These are phyloP conservation scores for Colletotrichum lini DNA, from an alignment of 2,329 filamentous ascomycete genomes.

Conservation along the genomic window DNA sequence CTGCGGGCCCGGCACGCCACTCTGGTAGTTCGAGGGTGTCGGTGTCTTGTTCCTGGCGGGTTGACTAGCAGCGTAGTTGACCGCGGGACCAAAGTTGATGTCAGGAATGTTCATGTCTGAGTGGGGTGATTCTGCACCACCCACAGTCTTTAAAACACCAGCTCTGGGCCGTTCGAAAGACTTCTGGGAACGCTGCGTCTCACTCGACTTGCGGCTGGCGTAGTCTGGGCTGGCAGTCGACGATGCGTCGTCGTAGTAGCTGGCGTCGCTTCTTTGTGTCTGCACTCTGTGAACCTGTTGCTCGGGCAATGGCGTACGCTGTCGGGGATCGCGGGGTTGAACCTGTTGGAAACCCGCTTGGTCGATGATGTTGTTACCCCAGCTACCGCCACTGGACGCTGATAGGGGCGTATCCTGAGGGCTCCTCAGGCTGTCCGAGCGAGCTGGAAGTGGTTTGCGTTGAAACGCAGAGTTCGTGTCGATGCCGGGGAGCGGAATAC, in stretches of 20 bases:
- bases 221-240: constrained; percentile 82
- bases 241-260: constrained; percentile 73
- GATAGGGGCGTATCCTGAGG: constrained; percentile 55
- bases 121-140: constrained; percentile 59
- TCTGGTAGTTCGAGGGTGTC: constrained; percentile 45
- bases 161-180: constrained; percentile 79
- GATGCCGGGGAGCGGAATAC: constrained; percentile 40
- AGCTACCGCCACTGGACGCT: constrained; percentile 56
- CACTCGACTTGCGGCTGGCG: constrained; percentile 74
- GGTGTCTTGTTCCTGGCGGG: constrained; percentile 52
- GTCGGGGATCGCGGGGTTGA: constrained; percentile 48
- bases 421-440: constrained; percentile 49
- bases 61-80: constrained; percentile 69
- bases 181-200: constrained; percentile 55
- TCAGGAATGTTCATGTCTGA: constrained; percentile 72
- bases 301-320: constrained; percentile 43
- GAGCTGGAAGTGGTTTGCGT: constrained; percentile 67
- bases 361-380: constrained; percentile 59
- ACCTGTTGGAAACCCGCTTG: constrained; percentile 66
- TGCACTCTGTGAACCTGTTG: constrained; percentile 48
- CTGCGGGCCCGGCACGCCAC: constrained; percentile 43
- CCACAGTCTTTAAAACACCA: constrained; percentile 85
- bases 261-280: constrained; percentile 58
- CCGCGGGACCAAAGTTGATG: constrained; percentile 89
- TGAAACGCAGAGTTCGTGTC: constrained; percentile 53